phyloP scores from a whole-genome alignment of 2,329 filamentous ascomycete genomes.

The Scytalidium sp. region DNA sequence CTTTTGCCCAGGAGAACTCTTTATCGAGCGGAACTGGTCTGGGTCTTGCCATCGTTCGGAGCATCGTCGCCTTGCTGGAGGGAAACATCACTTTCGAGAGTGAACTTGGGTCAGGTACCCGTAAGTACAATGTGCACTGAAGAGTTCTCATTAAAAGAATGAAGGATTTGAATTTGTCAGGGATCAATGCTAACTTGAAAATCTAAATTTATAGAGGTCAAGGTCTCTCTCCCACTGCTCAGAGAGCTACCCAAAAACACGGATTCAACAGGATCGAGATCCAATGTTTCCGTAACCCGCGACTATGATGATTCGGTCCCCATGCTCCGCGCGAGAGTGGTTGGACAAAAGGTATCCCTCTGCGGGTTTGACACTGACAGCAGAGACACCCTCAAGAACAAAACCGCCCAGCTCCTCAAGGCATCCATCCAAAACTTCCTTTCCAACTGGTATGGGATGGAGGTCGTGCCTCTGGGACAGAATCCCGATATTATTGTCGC shows the following conservation, averaged over 20 bases:
- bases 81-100: slow-evolving; percentile 59
- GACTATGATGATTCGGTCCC: slow-evolving; percentile 22
- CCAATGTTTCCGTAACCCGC: slow-evolving; percentile 13
- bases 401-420: slow-evolving; percentile 18
- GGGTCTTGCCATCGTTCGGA: slow-evolving; percentile 62
- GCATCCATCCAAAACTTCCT: slow-evolving; percentile 23
- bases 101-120: slow-evolving; percentile 51
- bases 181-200: too few relatives aligned
- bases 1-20: slow-evolving; percentile 62
- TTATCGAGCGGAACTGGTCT: slow-evolving; percentile 61
- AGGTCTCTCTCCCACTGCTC: slow-evolving; percentile 26
- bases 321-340: slow-evolving; percentile 14
- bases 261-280: slow-evolving; percentile 14
- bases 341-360: slow-evolving; percentile 20
- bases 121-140: slow-evolving; percentile 30
- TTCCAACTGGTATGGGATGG: slow-evolving; percentile 26
- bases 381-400: slow-evolving; percentile 17
- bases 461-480: slow-evolving; percentile 21
- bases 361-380: slow-evolving; percentile 23
- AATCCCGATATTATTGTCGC: slow-evolving; percentile 22
- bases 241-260: slow-evolving; percentile 21
- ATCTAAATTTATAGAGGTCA: too few relatives aligned
- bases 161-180: too few relatives aligned
- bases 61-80: slow-evolving; percentile 57
- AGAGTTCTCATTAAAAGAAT: too few relatives aligned